Evolutionary conservation across 2,329 filamentous ascomycete genomes (phyloP).

Genomic region (Xylariaceae sp.): DNA sequence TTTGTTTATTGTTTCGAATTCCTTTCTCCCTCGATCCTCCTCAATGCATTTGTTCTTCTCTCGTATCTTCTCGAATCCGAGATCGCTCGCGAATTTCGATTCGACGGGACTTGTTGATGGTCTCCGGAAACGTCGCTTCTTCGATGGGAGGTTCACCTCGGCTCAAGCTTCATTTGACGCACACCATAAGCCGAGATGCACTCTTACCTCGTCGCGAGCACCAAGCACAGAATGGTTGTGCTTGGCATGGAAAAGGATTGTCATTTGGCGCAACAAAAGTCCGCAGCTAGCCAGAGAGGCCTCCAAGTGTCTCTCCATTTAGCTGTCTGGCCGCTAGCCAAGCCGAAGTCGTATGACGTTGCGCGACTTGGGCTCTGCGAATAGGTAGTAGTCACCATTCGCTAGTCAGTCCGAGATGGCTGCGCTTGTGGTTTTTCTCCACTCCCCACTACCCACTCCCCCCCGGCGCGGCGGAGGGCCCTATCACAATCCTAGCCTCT

Average conservation of each 20-base stretch:
- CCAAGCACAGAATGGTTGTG: conserved; percentile 4
- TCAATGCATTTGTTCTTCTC: conserved; percentile 1
- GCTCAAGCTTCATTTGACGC: too few species aligned
- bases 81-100: neutral
- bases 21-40: neutral
- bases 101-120: neutral
- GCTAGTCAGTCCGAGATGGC: conserved; percentile 18
- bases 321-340: neutral
- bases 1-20: conserved; percentile 2
- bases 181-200: too few species aligned
- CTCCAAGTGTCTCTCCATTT: conserved; percentile 4
- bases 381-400: conserved; percentile 16
- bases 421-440: conserved; percentile 16
- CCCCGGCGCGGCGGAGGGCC: conserved; percentile 1
- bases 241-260: conserved; percentile 6
- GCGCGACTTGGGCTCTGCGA: conserved; percentile 13
- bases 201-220: neutral
- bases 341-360: conserved; percentile 19
- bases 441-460: conserved; percentile 3
- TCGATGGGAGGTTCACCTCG: too few species aligned
- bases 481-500: neutral
- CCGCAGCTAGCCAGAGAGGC: conserved; percentile 5
- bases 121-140: neutral
- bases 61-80: neutral
- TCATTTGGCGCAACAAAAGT: conserved; percentile 1